phyloP scores from a whole-genome alignment of 176 grass and related monocot genomes.

The Poa pratensis region DNA sequence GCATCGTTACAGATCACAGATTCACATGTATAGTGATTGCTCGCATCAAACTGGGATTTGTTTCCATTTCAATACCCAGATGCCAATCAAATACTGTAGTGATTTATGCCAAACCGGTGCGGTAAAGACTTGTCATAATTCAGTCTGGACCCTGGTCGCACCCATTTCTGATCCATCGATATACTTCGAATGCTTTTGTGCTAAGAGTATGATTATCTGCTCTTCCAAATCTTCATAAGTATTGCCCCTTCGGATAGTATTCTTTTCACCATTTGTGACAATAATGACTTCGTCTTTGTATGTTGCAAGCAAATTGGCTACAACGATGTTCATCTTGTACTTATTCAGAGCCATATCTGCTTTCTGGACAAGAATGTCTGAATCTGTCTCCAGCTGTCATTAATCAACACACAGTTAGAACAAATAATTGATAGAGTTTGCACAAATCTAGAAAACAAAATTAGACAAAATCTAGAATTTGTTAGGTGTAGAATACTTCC shows the following conservation, averaged over 20 bases:
- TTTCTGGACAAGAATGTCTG: constrained; percentile 75
- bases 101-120: neutral
- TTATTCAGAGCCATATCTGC: constrained; percentile 69
- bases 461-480: neutral
- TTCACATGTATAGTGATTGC: constrained; percentile 2
- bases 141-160: constrained; percentile 27
- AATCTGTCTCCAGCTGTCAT: constrained; percentile 85
- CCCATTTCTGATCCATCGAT: constrained; percentile 31
- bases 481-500: neutral
- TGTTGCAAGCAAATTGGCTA: constrained; percentile 76
- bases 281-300: constrained; percentile 80
- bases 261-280: constrained; percentile 52
- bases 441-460: neutral
- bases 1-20: neutral
- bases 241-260: constrained; percentile 35
- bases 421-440: neutral
- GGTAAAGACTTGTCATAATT: neutral
- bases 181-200: constrained; percentile 59
- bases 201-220: constrained; percentile 58
- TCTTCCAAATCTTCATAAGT: constrained; percentile 69
- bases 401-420: neutral
- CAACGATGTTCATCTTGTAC: constrained; percentile 76
- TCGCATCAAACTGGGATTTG: neutral
- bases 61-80: constrained; percentile 3
- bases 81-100: constrained; percentile 13